phyloP scores from a whole-genome alignment of 2,329 filamentous ascomycete species.

The Fusarium abutilonis region DNA sequence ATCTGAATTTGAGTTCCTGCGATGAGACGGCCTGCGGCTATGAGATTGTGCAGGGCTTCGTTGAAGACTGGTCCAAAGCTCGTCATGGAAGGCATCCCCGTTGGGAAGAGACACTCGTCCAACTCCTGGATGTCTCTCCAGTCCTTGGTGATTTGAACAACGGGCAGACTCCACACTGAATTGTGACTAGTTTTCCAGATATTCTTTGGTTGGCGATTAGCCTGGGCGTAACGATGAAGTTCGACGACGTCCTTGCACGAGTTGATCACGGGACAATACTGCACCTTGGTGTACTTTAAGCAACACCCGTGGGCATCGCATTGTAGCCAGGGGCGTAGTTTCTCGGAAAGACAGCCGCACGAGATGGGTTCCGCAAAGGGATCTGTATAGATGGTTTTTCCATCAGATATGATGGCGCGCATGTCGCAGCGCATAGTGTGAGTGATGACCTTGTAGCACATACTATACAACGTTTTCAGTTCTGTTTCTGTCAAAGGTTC shows the following conservation, averaged over 20 bases:
- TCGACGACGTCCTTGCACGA: slow-evolving; percentile 15
- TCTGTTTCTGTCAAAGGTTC: neutral
- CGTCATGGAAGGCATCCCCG: slow-evolving; percentile 2
- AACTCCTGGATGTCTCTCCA: slow-evolving; percentile 3
- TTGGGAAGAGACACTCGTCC: slow-evolving; percentile 11
- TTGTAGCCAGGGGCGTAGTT: slow-evolving; percentile 17
- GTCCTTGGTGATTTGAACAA: neutral
- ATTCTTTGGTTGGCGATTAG: neutral
- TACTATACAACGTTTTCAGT: slow-evolving; percentile 5
- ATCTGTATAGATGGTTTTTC: slow-evolving; percentile 35
- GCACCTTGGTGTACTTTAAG: slow-evolving; percentile 20
- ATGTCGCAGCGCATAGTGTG: slow-evolving; percentile 47
- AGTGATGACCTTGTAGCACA: slow-evolving; percentile 43
- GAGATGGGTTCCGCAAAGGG: slow-evolving; percentile 34
- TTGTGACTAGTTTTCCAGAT: slow-evolving; percentile 6
- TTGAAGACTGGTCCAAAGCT: neutral
- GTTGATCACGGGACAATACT: slow-evolving; percentile 28
- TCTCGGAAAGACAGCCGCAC: slow-evolving; percentile 34
- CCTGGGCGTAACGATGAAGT: slow-evolving; percentile 38
- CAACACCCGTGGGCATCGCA: slow-evolving; percentile 47
- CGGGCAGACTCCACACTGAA: slow-evolving; percentile 3
- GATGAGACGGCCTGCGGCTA: slow-evolving; percentile 16
- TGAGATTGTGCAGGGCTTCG: slow-evolving; percentile 8
- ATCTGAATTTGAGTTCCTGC: neutral
- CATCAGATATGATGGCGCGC: slow-evolving; percentile 44